phyloP scores from a whole-genome alignment of 176 grass and related monocot species.

The Rhynchospora pubera region DNA sequence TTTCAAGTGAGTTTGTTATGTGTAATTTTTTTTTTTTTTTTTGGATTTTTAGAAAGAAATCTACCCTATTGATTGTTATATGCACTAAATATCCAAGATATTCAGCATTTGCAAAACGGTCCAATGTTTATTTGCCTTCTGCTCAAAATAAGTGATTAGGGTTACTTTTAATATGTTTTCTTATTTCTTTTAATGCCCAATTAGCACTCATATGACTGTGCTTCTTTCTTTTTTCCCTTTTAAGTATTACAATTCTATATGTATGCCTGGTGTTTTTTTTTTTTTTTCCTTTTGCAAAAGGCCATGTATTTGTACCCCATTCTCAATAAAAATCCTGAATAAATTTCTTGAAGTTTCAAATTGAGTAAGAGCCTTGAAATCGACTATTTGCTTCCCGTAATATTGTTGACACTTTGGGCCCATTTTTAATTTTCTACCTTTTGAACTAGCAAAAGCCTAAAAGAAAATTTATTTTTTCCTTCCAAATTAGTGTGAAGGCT shows the following conservation, averaged over 20 bases:
- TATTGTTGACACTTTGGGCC: not conserved
- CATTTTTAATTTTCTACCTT: not conserved
- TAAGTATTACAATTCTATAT: not conserved
- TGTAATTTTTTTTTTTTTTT: not conserved
- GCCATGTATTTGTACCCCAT: not conserved
- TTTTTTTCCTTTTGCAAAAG: not conserved
- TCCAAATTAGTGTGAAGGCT: not conserved
- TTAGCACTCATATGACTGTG: not conserved
- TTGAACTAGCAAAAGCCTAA: not conserved
- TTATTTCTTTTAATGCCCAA: not conserved
- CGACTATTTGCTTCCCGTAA: not conserved
- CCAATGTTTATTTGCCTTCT: not conserved
- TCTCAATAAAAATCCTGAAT: not conserved
- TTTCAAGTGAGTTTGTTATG: constrained; percentile 48
- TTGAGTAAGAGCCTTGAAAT: not conserved
- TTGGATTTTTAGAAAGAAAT: not conserved
- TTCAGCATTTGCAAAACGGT: not conserved
- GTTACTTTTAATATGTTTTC: not conserved
- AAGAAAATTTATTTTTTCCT: not conserved
- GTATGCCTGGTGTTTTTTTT: not conserved
- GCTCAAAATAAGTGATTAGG: not conserved
- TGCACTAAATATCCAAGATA: not conserved
- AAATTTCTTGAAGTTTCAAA: not conserved
- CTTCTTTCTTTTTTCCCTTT: not conserved
- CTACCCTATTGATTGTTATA: not conserved